These are phyloP conservation scores for Solanum virginianum DNA, from an alignment of 257 asterid genomes.

Conservation along the genomic window DNA sequence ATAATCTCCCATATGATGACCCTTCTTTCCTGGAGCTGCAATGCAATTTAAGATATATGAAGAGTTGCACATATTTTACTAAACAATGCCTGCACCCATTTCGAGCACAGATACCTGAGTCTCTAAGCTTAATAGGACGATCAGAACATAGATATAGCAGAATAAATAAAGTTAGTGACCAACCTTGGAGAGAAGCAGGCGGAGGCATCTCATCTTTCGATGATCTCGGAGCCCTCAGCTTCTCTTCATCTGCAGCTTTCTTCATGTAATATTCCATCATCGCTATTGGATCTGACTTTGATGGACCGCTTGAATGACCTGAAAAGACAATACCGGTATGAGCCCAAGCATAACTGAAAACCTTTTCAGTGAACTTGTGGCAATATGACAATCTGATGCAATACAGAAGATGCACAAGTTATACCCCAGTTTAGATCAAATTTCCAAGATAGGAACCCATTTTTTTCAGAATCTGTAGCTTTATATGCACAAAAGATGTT, in stretches of 20 bases:
- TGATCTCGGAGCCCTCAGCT: slow-evolving; percentile 44
- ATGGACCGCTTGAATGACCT: slow-evolving; percentile 46
- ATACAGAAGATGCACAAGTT: neutral
- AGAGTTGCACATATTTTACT: neutral
- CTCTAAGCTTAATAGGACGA: neutral
- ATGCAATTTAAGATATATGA: neutral
- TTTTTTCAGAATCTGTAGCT: neutral
- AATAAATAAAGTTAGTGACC: neutral
- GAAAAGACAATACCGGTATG: neutral
- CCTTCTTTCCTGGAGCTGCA: slow-evolving; percentile 47
- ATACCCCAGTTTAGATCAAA: neutral
- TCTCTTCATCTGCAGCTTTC: slow-evolving; percentile 88
- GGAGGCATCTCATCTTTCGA: slow-evolving; percentile 99
- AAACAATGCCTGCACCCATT: neutral
- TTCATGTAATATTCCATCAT: slow-evolving; percentile 96
- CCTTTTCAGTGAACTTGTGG: neutral
- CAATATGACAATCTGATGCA: neutral
- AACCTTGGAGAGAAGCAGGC: slow-evolving; percentile 74
- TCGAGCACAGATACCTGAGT: neutral
- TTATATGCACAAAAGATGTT: neutral
- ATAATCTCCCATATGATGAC: slow-evolving; percentile 97
- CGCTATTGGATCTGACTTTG: slow-evolving; percentile 67
- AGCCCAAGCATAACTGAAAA: neutral
- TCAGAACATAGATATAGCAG: neutral
- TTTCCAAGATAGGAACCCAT: neutral